Base-by-base conservation (phyloP, 139 green algal genomes). In the Limnomonas spitsbergensis region DNA sequence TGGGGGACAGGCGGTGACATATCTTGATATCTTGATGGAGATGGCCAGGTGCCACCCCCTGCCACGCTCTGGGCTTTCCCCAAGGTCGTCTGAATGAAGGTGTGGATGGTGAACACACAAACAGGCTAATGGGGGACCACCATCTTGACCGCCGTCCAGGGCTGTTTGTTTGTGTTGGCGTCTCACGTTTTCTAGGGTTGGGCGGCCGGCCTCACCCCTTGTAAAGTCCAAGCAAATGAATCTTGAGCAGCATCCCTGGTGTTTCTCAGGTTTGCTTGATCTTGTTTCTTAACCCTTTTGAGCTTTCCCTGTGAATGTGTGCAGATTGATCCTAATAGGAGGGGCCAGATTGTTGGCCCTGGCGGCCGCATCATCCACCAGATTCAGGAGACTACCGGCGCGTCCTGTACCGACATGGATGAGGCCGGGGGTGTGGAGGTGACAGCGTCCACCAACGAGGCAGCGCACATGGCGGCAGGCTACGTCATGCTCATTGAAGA, bases 1-100 rank as follows among this genome's bases (percentile, higher is more conserved):
- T 92, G 1, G 53, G 74, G 4, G 40, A 75, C 0, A 93, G 87
- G 4, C 85, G 93, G 1, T 69, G 74, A 2, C 88, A 95, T 82
- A 94, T 98, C 71, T n/a, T n/a, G n/a, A n/a, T n/a, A n/a, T n/a
- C n/a, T 83, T 98, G 38, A 61, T 1, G 0, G 73, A 94, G 82
- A 98, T 98, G 94, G 40, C 38, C 1, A 76, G 80, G 24, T 95
- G 89, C 80, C 66, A 42, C 32, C n/a, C n/a, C n/a, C n/a, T n/a
- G n/a, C n/a, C n/a, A n/a, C n/a, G n/a, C n/a, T n/a, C n/a, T n/a
- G n/a, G n/a, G n/a, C n/a, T n/a, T n/a, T n/a, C 0, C 93, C 94
- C 2, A 78, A 85, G 38, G 88, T 97, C 56, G 34, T 82, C 2
- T 72, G 53, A 6, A 82, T 42, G 24, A 27, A 69, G 77, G 79